Percentiles rank a stretch among this genome's conserved stretches.
Evolutionary conservation across 805 yeast genomes (phyloP).

Genomic region (Wickerhamomyces subpelliculosus): DNA sequence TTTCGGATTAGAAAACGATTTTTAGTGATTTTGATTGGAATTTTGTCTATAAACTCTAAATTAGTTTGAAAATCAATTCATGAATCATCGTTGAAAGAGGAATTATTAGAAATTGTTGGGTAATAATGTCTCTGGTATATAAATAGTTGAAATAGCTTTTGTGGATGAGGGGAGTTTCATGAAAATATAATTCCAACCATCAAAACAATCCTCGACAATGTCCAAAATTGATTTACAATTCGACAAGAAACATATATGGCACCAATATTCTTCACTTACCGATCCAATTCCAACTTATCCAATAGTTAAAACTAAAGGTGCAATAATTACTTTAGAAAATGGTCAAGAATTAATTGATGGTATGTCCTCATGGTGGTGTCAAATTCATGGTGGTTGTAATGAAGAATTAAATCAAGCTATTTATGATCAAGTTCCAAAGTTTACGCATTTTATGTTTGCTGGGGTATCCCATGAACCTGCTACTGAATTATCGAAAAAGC

Average conservation of each 20-base stretch:
- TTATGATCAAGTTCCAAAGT: constrained; percentile 21
- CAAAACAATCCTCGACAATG: not conserved
- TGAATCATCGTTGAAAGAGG: too few species aligned
- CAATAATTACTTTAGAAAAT: constrained; percentile 12
- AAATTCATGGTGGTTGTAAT: constrained; percentile 23
- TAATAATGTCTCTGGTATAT: too few species aligned
- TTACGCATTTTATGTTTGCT: constrained; percentile 24
- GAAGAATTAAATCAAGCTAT: constrained; percentile 22
- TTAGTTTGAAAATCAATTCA: too few species aligned
- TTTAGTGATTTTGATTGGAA: too few species aligned
- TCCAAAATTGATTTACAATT: constrained; percentile 6
- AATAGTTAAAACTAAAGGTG: constrained; percentile 16
- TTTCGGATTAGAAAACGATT: too few species aligned
- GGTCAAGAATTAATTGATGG: constrained; percentile 16
- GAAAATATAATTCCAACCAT: too few species aligned
- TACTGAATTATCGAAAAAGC: constrained; percentile 19
- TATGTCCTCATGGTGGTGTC: constrained; percentile 26
- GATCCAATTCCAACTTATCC: constrained; percentile 18
- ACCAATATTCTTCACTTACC: constrained; percentile 22
- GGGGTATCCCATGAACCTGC: constrained; percentile 24
- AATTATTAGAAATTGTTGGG: too few species aligned
- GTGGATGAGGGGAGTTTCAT: too few species aligned
- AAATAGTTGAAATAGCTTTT: too few species aligned
- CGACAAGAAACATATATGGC: constrained; percentile 23
- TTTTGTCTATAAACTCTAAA: too few species aligned